These are phyloP conservation scores for Beauveria bassiana DNA, from an alignment of 2,329 filamentous ascomycete genomes.

Conservation along the genomic window DNA sequence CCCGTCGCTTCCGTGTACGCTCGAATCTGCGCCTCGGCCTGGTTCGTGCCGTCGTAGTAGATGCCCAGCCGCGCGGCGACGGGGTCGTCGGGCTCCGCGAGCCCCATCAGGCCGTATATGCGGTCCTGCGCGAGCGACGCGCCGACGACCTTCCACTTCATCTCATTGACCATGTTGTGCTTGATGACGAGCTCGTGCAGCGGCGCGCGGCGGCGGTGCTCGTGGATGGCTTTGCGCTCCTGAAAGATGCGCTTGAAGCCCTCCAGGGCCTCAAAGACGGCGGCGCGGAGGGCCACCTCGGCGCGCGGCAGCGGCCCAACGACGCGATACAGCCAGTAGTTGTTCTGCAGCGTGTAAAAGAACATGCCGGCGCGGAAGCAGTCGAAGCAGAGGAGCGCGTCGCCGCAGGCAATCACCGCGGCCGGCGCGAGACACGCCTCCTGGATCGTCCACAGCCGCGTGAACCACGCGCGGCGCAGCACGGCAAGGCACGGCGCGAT, in stretches of 20 bases:
- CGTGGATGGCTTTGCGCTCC: conserved; percentile 24
- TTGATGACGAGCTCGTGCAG: conserved; percentile 22
- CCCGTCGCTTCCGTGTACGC: too few relatives aligned
- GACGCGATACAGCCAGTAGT: conserved; percentile 18
- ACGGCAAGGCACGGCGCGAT: conserved; percentile 21
- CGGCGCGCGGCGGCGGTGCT: conserved; percentile 7
- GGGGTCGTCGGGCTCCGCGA: conserved; percentile 17
- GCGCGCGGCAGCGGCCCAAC: conserved; percentile 7
- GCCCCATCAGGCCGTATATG: conserved; percentile 25
- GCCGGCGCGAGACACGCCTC: conserved; percentile 22
- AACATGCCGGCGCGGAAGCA: conserved; percentile 19
- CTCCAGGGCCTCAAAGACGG: conserved; percentile 17
- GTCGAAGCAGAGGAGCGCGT: conserved; percentile 18
- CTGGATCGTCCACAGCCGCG: conserved; percentile 28
- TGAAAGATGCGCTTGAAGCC: conserved; percentile 20
- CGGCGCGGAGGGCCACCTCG: conserved; percentile 15
- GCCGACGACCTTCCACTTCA: too few relatives aligned
- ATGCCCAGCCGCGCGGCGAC: too few relatives aligned
- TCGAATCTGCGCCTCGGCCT: too few relatives aligned
- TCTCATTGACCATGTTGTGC: conserved; percentile 17
- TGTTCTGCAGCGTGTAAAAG: conserved; percentile 25
- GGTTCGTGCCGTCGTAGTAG: too few relatives aligned
- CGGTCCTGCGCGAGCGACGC: conserved; percentile 22
- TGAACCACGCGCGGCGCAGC: conserved; percentile 23
- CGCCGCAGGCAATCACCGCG: conserved; percentile 22